Base-by-base conservation (phyloP, 1,284 basidiomycete species). In the Ustilago xerochloae region DNA sequence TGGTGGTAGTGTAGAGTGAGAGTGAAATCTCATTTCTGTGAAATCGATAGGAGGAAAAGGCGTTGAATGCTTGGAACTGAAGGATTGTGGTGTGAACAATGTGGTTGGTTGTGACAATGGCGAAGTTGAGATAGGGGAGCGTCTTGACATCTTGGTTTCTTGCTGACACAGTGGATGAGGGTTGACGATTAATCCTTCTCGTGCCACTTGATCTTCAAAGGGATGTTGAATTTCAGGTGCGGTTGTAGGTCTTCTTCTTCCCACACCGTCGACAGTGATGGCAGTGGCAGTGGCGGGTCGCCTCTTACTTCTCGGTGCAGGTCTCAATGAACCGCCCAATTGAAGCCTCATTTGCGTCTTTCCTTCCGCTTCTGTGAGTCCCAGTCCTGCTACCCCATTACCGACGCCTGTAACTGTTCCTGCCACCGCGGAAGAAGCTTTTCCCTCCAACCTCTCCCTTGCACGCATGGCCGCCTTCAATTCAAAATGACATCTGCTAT, bases 81-180 rank as follows among this genome's bases (percentile, higher is more conserved):
- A 69, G 12, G 60, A 58, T 49, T 69, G 55, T 1, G 66, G 66
- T 1, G 66, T 63, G 45, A 63, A 69, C 13, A 69, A 32, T 18
- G 24, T 47, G 12, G 26, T 15, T 9, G 32, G 32, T 24, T 35
- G 32, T 24, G 12, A 22, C 12, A 46, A n/a, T n/a, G n/a, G n/a
- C n/a, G n/a, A n/a, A n/a, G n/a, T n/a, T n/a, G n/a, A n/a, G n/a
- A n/a, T n/a, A n/a, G n/a, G n/a, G n/a, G n/a, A n/a, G n/a, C n/a
- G n/a, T n/a, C n/a, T n/a, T n/a, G n/a, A n/a, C n/a, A n/a, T n/a
- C n/a, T n/a, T n/a, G n/a, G n/a, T n/a, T n/a, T n/a, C n/a, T 12
- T 26, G 2, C 43, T 46, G 22, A 10, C 7, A 16, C 7, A 26
- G 20, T 46, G 15, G 18, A 46, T 46, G 15, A 26, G 2, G 16